A percentile compares a stretch with the other conserved stretches of the same genome.
Conservation (phyloP, 139 green algal species). For the Coccomyxa sp. region DNA sequence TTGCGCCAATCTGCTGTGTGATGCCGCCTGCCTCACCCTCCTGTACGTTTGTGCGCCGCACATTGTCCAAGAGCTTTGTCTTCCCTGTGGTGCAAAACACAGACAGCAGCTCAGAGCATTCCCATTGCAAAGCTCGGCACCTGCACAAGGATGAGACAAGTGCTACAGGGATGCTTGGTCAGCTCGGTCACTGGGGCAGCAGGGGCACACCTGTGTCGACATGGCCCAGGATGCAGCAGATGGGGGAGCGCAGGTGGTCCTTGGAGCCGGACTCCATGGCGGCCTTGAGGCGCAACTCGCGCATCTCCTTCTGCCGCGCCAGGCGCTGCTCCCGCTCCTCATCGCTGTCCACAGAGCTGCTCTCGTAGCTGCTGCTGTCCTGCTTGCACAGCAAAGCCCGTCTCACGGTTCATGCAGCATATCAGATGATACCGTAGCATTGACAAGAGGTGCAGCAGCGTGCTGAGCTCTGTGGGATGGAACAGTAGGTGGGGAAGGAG, state of each 20-base stretch:
- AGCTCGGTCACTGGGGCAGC: too few relatives aligned
- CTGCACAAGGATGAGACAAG: too few relatives aligned
- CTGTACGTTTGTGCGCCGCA: slow-evolving; percentile 95
- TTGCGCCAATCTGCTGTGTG: slow-evolving; percentile 99
- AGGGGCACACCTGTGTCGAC: slow-evolving; percentile 87
- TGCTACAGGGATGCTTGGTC: too few relatives aligned
- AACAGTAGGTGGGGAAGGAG: neutral
- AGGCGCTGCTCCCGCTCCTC: slow-evolving; percentile 46
- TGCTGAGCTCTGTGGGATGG: neutral
- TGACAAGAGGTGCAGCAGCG: neutral
- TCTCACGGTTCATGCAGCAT: neutral
- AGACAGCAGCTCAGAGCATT: too few relatives aligned
- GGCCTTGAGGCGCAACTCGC: slow-evolving; percentile 49
- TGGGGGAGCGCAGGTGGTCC: slow-evolving; percentile 89
- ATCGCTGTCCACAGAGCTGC: slow-evolving; percentile 53
- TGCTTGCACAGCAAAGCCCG: neutral
- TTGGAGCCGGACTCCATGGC: slow-evolving; percentile 53
- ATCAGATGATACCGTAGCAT: neutral
- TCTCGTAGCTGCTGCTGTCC: neutral
- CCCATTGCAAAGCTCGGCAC: too few relatives aligned
- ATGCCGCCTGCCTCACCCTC: slow-evolving; percentile 98
- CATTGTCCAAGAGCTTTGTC: slow-evolving; percentile 99
- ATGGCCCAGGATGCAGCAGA: slow-evolving; percentile 99
- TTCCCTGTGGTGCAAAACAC: slow-evolving; percentile 59
- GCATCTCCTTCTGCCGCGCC: slow-evolving; percentile 38